phyloP scores from a whole-genome alignment of 169 alveolate species.

The Plasmodium relictum region DNA sequence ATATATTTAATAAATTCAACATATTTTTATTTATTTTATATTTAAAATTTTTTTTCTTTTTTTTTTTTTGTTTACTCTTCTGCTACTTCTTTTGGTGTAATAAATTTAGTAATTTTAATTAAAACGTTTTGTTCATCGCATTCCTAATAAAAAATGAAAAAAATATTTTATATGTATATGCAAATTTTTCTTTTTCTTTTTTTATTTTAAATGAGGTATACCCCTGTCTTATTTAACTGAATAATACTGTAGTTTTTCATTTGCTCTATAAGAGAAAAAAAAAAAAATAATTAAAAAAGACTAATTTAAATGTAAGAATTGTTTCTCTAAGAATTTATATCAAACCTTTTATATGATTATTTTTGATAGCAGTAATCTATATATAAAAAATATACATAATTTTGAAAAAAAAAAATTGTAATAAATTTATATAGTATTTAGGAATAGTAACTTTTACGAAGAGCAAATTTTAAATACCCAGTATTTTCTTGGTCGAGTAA shows the following conservation, averaged over 20 bases:
- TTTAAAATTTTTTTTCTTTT: background rate
- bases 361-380: slow-evolving; percentile 64
- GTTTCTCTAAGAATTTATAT: background rate
- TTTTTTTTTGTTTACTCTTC: slow-evolving; percentile 40
- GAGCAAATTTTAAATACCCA: slow-evolving; percentile 30
- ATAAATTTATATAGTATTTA: background rate
- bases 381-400: slow-evolving; percentile 8
- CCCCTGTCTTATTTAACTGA: slow-evolving; percentile 47
- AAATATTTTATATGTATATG: background rate
- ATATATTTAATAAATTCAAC: too few species aligned
- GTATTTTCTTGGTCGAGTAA: slow-evolving; percentile 58
- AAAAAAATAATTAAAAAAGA: background rate
- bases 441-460: background rate
- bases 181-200: slow-evolving; percentile 13
- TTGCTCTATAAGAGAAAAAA: slow-evolving; percentile 4
- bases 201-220: slow-evolving; percentile 10
- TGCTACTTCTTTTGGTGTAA: slow-evolving; percentile 60
- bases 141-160: slow-evolving; percentile 23
- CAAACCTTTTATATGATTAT: slow-evolving; percentile 38
- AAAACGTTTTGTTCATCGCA: slow-evolving; percentile 38
- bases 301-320: background rate
- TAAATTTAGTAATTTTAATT: slow-evolving; percentile 27
- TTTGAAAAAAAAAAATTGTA: background rate
- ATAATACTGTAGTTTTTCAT: slow-evolving; percentile 39
- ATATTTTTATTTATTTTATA: background rate